Evolutionary conservation across 441 rosid species (phyloP).

Genomic region (Pelargonium cotyledonis): DNA sequence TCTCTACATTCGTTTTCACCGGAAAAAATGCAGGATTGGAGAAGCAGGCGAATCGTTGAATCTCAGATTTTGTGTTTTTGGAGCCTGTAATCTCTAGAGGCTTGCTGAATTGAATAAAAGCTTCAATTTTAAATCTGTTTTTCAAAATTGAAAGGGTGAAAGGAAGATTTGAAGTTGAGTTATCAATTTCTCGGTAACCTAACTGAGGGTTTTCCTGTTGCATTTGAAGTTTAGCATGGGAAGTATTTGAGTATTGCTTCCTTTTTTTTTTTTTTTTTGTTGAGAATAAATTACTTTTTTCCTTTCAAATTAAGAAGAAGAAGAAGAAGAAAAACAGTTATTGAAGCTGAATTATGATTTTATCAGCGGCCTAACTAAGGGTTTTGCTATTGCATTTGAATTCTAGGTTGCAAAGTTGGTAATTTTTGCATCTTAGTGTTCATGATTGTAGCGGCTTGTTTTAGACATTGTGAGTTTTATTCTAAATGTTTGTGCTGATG

Average conservation of each 20-base stretch:
- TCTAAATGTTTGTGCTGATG: too few species aligned
- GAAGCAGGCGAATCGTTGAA: constrained; percentile 3
- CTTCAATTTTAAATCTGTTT: neutral
- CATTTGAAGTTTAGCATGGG: neutral
- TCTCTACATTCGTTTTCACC: neutral
- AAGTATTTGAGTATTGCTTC: neutral
- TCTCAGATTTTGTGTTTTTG: constrained; percentile 15
- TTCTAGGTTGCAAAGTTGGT: neutral
- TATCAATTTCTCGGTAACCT: neutral
- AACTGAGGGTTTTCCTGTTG: neutral
- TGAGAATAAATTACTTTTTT: neutral
- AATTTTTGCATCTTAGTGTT: neutral
- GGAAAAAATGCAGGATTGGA: constrained; percentile 18
- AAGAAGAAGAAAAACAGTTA: neutral
- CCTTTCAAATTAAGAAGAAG: neutral
- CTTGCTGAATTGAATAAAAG: neutral
- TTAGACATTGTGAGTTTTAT: too few species aligned
- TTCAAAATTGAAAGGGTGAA: neutral
- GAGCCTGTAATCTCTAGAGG: too few species aligned
- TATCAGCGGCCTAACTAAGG: neutral
- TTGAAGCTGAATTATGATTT: neutral
- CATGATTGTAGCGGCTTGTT: too few species aligned
- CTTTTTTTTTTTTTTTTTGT: too few species aligned
- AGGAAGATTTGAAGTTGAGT: neutral
- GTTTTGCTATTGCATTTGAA: neutral